phyloP scores from a whole-genome alignment of 2,329 filamentous ascomycete species.

The Exophiala spinifera region DNA sequence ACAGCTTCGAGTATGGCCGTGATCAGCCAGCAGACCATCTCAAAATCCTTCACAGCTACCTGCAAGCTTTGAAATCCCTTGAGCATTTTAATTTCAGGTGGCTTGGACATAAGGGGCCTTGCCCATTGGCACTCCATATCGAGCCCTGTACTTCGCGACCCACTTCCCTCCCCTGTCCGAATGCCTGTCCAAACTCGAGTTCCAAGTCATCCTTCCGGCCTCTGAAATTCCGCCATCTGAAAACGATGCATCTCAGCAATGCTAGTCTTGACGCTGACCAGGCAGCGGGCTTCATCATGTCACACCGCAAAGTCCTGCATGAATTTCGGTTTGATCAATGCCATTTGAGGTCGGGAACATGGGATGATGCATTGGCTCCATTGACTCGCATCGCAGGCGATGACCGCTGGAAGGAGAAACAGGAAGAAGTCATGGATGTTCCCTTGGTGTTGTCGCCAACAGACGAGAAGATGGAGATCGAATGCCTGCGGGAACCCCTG shows the following conservation, averaged over 20 bases:
- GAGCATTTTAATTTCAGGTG: slow-evolving; percentile 74
- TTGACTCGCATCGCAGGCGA: slow-evolving; percentile 48
- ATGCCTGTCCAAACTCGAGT: slow-evolving; percentile 32
- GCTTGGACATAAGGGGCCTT: slow-evolving; percentile 69
- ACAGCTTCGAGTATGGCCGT: slow-evolving; percentile 63
- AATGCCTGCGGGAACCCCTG: slow-evolving; percentile 31
- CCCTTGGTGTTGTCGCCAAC: slow-evolving; percentile 38
- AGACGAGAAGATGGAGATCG: slow-evolving; percentile 26
- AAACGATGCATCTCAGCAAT: slow-evolving; percentile 69
- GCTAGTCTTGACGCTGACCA: slow-evolving; percentile 68
- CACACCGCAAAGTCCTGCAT: slow-evolving; percentile 65
- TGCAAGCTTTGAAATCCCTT: slow-evolving; percentile 65
- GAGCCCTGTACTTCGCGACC: slow-evolving; percentile 65
- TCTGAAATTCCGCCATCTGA: slow-evolving; percentile 65
- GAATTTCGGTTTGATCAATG: slow-evolving; percentile 81
- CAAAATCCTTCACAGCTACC: slow-evolving; percentile 77
- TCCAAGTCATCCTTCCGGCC: slow-evolving; percentile 49
- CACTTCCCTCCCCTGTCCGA: slow-evolving; percentile 33
- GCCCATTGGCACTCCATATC: slow-evolving; percentile 66
- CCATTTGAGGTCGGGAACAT: slow-evolving; percentile 66
- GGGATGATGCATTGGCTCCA: slow-evolving; percentile 78
- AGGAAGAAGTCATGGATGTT: slow-evolving; percentile 39
- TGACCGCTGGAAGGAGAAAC: slow-evolving; percentile 39
- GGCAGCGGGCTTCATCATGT: slow-evolving; percentile 64
- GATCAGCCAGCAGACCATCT: slow-evolving; percentile 66